phyloP scores from a whole-genome alignment of 2,329 filamentous ascomycete species.

The Sporothrix humicola region DNA sequence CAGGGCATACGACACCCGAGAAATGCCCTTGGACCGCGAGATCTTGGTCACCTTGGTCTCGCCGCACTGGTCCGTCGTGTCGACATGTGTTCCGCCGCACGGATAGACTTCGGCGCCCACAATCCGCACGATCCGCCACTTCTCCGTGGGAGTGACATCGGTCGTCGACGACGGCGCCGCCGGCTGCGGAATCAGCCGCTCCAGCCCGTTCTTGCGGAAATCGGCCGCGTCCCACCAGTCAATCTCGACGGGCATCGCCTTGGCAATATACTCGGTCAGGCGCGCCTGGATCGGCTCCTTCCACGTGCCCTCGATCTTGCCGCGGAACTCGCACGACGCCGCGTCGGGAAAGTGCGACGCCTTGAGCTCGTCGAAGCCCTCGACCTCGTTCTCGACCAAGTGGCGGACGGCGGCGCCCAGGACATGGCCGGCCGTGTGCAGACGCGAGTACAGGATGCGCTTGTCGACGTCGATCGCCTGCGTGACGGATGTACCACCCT shows the following conservation, averaged over 20 bases:
- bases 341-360: slow-evolving; percentile 73
- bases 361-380: slow-evolving; percentile 68
- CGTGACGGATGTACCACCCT: slow-evolving; percentile 51
- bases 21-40: slow-evolving; percentile 66
- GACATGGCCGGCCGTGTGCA: slow-evolving; percentile 77
- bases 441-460: slow-evolving; percentile 67
- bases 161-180: slow-evolving; percentile 42
- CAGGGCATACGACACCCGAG: slow-evolving; percentile 58
- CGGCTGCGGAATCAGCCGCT: slow-evolving; percentile 55
- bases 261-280: slow-evolving; percentile 63
- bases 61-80: slow-evolving; percentile 62
- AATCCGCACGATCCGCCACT: slow-evolving; percentile 71
- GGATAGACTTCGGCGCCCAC: slow-evolving; percentile 72
- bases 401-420: slow-evolving; percentile 70
- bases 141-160: slow-evolving; percentile 50
- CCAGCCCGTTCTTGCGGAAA: slow-evolving; percentile 59
- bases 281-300: slow-evolving; percentile 66
- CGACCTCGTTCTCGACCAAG: slow-evolving; percentile 58
- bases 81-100: slow-evolving; percentile 76
- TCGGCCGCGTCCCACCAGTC: slow-evolving; percentile 72
- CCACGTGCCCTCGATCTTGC: slow-evolving; percentile 67
- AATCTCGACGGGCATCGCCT: slow-evolving; percentile 64
- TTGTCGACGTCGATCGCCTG: slow-evolving; percentile 67
- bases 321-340: slow-evolving; percentile 70
- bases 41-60: slow-evolving; percentile 71